Base-by-base conservation (phyloP, 768 basidiomycete species). In the Mycena metata region DNA sequence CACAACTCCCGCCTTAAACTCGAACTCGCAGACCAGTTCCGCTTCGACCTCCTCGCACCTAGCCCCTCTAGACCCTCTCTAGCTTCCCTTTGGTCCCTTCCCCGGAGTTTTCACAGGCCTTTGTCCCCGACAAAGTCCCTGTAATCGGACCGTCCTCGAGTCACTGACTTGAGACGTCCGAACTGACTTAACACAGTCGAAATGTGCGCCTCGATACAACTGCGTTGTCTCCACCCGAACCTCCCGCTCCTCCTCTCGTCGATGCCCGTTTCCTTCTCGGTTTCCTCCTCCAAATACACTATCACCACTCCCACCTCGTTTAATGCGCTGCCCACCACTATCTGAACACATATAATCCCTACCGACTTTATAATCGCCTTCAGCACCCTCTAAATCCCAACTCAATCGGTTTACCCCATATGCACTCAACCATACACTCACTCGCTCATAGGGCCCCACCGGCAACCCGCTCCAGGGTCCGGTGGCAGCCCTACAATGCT, bases 401-500 rank as follows among this genome's bases (percentile, higher is more conserved):
- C 79, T 79, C 78, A 79, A 70, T 69, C 24, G 19, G 36, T 43
- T 47, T n/a, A 17, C 63, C 60, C 39, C 23, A 60, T 56, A 72
- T 72, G 67, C 70, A 72, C 52, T 67, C 74, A 43, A 59, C 68
- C 3, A 69, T 74, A 30, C 75, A 86, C 61, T 79, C 89, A 12
- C 80, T 92, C 63, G 86, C 92, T 82, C 91, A 92, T 77, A 82
- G 92, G 83, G 91, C 90, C 43, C 88, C 90, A 49, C 87, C 89
- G 69, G 86, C 88, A 1, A 83, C 91, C 66, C 89, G 92, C 72
- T 81, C 90, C 56, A 83, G 91, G 77, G 83, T 89, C 73, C 90
- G 93, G 73, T 94, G 93, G 92, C 93, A 94, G 81, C 93, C 93
- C 72, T 95, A 94, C 79, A 80, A 83, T 71, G 76, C 88, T 59